phyloP scores from a whole-genome alignment of 805 yeast species.

The Kazachstania taianensis region DNA sequence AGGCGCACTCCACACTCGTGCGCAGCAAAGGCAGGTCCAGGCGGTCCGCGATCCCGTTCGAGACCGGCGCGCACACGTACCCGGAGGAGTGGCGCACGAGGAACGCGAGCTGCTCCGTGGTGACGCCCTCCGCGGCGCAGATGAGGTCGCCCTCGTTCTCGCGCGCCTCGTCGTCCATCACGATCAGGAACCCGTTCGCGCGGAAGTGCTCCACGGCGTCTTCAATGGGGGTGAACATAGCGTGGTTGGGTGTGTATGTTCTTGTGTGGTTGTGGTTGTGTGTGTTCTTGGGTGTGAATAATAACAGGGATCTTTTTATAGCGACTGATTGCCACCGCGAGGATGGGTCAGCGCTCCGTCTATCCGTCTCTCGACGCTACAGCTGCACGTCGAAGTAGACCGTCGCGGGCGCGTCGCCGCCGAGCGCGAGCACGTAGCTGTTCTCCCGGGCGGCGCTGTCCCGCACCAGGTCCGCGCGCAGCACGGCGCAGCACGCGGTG shows the following conservation, averaged over 20 bases:
- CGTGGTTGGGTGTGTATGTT: not conserved
- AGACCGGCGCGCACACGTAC: conserved; percentile 84
- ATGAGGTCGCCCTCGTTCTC: conserved; percentile 97
- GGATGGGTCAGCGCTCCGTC: too few relatives aligned
- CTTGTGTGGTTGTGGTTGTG: not conserved
- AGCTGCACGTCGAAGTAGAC: too few relatives aligned
- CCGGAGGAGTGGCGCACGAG: conserved; percentile 82
- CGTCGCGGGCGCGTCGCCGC: too few relatives aligned
- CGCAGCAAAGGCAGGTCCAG: conserved; percentile 73
- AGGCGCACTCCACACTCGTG: conserved; percentile 19
- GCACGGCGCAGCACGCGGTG: too few relatives aligned
- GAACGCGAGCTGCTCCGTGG: conserved; percentile 87
- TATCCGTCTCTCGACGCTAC: not conserved
- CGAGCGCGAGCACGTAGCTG: too few relatives aligned
- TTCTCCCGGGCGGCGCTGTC: too few relatives aligned
- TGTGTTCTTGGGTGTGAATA: not conserved
- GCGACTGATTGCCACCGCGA: not conserved
- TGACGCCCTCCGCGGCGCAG: conserved; percentile 75
- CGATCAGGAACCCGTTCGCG: conserved; percentile 58
- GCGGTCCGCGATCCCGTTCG: conserved; percentile 65
- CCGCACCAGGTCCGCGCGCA: too few relatives aligned
- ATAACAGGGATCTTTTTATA: not conserved
- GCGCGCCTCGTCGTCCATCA: conserved; percentile 93
- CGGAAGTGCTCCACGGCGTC: conserved; percentile 26
- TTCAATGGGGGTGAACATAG: conserved; percentile 18